Percentiles rank a stretch among this genome's conserved stretches.
These are phyloP conservation scores for Diplodia corticola DNA, from an alignment of 2,329 filamentous ascomycete species.

Conservation along the genomic window DNA sequence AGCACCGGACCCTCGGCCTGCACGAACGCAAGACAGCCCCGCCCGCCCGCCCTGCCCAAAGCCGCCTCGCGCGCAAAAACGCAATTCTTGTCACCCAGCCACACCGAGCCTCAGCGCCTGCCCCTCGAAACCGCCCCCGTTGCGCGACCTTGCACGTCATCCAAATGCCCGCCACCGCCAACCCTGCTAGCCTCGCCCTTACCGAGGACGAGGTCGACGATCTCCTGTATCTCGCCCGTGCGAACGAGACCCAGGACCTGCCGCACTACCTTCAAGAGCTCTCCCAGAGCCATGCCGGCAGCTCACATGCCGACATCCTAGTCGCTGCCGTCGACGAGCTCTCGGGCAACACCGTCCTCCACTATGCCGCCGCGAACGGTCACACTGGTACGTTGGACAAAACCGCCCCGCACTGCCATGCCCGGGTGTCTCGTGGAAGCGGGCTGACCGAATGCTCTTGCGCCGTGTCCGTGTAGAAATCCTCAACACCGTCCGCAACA, in stretches of 20 bases:
- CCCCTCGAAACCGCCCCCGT: background rate
- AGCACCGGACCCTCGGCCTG: background rate
- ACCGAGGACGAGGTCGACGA: constrained; percentile 85
- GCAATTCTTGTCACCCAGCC: background rate
- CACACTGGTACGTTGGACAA: constrained; percentile 61
- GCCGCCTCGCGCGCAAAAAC: background rate
- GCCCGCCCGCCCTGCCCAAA: background rate
- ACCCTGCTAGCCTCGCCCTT: constrained; percentile 39
- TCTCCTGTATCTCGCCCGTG: constrained; percentile 81
- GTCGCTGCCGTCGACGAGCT: constrained; percentile 69
- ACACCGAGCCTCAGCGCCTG: background rate
- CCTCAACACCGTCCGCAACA: constrained; percentile 32
- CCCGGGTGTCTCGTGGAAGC: background rate
- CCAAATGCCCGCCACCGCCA: background rate
- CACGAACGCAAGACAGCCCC: background rate
- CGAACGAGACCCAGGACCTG: constrained; percentile 73
- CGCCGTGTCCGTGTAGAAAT: constrained; percentile 30
- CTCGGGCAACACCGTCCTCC: constrained; percentile 75
- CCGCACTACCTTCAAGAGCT: constrained; percentile 60
- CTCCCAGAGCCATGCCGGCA: constrained; percentile 48
- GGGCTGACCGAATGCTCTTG: background rate
- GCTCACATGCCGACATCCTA: constrained; percentile 62
- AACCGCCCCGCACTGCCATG: background rate
- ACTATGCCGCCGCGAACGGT: constrained; percentile 92
- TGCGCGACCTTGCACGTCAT: constrained; percentile 8